Evolutionary conservation across 2,329 filamentous ascomycete genomes (phyloP).

Genomic region (Aspergillus viridinutans): DNA sequence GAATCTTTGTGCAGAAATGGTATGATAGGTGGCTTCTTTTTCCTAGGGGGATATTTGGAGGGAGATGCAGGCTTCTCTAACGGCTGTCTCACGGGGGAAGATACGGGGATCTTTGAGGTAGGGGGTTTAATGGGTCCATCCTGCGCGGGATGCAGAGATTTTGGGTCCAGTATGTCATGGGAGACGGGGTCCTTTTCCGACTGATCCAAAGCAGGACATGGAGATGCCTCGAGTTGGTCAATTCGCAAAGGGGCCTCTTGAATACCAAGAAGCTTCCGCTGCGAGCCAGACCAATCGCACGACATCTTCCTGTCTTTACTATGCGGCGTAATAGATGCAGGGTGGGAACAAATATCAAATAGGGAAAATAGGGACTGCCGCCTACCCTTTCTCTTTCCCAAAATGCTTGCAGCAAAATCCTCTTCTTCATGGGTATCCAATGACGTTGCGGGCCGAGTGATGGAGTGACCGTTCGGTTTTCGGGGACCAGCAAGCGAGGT

Average conservation of each 20-base stretch:
- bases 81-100: conserved; percentile 40
- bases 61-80: conserved; percentile 14
- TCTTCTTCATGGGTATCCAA: conserved; percentile 40
- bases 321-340: not conserved
- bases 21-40: conserved; percentile 33
- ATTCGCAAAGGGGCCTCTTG: not conserved
- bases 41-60: conserved; percentile 33
- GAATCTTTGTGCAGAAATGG: conserved; percentile 68
- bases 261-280: not conserved
- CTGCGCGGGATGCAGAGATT: conserved; percentile 2
- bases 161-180: conserved; percentile 12
- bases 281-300: not conserved
- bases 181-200: conserved; percentile 5
- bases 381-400: conserved; percentile 53
- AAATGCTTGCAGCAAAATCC: conserved; percentile 30
- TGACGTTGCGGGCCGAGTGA: conserved; percentile 39
- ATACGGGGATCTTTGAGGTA: conserved; percentile 15
- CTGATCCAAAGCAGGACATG: conserved; percentile 6
- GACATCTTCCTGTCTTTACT: not conserved
- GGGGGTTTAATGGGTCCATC: conserved; percentile 11
- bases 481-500: conserved; percentile 50
- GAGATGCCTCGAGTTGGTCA: conserved; percentile 1
- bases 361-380: conserved; percentile 31
- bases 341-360: conserved; percentile 5
- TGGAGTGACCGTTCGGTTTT: conserved; percentile 43